Conservation (phyloP, 805 yeast species). For the Spathaspora girioi region DNA sequence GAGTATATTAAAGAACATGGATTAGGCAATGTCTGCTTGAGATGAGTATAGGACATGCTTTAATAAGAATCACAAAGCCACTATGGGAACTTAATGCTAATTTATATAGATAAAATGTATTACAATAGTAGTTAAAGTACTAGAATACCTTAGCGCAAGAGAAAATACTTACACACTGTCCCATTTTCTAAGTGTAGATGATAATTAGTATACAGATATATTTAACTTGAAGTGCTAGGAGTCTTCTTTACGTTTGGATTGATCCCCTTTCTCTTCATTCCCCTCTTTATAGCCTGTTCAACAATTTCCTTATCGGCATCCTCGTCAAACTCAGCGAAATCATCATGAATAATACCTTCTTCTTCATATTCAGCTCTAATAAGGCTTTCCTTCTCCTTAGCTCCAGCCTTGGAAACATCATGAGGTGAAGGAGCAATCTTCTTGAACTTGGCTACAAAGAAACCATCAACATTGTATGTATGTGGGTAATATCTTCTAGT, state of each 20-base stretch:
- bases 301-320: slow-evolving; percentile 73
- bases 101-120: no score
- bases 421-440: slow-evolving; percentile 85
- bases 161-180: neutral
- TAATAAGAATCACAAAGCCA: neutral
- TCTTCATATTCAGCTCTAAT: slow-evolving; percentile 81
- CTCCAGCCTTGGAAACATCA: slow-evolving; percentile 83
- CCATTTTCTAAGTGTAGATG: neutral
- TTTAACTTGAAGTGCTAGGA: neutral
- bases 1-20: slow-evolving; percentile 87
- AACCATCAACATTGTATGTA: slow-evolving; percentile 97
- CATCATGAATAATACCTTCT: slow-evolving; percentile 80
- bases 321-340: slow-evolving; percentile 78
- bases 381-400: slow-evolving; percentile 74
- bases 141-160: neutral
- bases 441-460: slow-evolving; percentile 94
- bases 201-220: slow-evolving; percentile 5
- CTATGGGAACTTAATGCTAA: neutral
- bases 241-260: slow-evolving; percentile 48
- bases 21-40: slow-evolving; percentile 57
- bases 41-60: no score
- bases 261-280: slow-evolving; percentile 66
- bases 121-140: no score
- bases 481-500: slow-evolving; percentile 98
- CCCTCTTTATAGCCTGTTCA: slow-evolving; percentile 61